These are phyloP conservation scores for Kuraishia hungarica DNA, from an alignment of 805 yeast species.

Conservation along the genomic window DNA sequence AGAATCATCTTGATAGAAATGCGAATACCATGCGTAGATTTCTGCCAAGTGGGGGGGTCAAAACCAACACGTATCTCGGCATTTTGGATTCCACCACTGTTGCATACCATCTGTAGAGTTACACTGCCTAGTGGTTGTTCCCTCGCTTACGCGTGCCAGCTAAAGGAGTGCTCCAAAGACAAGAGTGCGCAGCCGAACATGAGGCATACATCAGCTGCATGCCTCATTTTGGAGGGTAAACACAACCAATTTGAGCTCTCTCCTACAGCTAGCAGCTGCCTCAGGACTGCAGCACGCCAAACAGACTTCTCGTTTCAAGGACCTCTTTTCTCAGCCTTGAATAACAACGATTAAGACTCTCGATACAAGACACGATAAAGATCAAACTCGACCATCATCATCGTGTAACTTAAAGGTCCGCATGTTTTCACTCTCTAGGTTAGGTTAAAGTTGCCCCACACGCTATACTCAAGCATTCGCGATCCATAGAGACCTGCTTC, in stretches of 20 bases:
- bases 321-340: not conserved
- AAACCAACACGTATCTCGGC: no score
- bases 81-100: not conserved
- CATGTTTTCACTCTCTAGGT: no score
- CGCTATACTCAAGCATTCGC: no score
- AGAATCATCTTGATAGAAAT: no score
- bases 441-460: no score
- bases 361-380: no score
- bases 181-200: not conserved
- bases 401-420: no score
- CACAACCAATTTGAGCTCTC: not conserved
- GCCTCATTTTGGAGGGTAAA: not conserved
- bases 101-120: not conserved
- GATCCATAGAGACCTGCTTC: no score
- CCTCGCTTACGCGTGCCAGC: not conserved
- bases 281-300: not conserved
- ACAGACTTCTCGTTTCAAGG: not conserved
- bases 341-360: not conserved
- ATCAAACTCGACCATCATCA: no score
- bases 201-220: not conserved
- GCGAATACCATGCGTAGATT: no score
- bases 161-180: not conserved
- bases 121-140: not conserved
- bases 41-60: no score
- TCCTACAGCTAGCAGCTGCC: not conserved